Evolutionary conservation across 2,329 filamentous ascomycete species (phyloP).

Genomic region (Botrytis tulipae): DNA sequence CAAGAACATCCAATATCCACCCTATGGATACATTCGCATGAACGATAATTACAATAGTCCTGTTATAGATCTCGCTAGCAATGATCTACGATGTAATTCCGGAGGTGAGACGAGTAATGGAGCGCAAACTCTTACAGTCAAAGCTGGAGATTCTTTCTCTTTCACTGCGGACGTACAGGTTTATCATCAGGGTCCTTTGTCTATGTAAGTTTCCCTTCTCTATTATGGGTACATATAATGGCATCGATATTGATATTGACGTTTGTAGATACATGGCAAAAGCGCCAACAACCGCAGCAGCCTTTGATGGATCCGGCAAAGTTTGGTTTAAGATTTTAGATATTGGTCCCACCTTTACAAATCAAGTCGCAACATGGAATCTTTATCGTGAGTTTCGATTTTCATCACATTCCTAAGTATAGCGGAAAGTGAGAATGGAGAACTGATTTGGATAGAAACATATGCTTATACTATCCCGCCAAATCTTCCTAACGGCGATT

Average conservation of each 20-base stretch:
- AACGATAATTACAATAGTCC: constrained; percentile 49
- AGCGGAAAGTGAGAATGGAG: neutral
- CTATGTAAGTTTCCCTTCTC: constrained; percentile 27
- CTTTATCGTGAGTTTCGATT: constrained; percentile 29
- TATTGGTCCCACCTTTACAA: constrained; percentile 36
- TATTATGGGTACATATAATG: accelerated
- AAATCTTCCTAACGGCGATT: constrained; percentile 33
- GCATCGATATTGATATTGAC: neutral
- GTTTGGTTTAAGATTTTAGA: constrained; percentile 43
- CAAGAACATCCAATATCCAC: constrained; percentile 34
- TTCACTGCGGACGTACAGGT: constrained; percentile 46
- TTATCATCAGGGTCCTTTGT: constrained; percentile 40
- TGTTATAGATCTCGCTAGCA: constrained; percentile 39
- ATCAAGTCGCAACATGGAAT: constrained; percentile 31
- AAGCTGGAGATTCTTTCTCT: constrained; percentile 44
- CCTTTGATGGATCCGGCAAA: constrained; percentile 40
- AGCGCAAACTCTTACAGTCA: constrained; percentile 35
- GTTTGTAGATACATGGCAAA: constrained; percentile 37
- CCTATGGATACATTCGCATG: constrained; percentile 51
- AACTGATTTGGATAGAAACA: constrained; percentile 27
- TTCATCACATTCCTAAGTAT: neutral
- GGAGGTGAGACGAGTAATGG: constrained; percentile 31
- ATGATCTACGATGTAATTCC: constrained; percentile 45
- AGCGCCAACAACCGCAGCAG: constrained; percentile 37
- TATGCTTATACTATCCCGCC: constrained; percentile 36